Evolutionary conservation across 2,329 filamentous ascomycete species (phyloP), one percentile per base, ranked within the genome.

Genomic region (Neobulgaria alba): DNA sequence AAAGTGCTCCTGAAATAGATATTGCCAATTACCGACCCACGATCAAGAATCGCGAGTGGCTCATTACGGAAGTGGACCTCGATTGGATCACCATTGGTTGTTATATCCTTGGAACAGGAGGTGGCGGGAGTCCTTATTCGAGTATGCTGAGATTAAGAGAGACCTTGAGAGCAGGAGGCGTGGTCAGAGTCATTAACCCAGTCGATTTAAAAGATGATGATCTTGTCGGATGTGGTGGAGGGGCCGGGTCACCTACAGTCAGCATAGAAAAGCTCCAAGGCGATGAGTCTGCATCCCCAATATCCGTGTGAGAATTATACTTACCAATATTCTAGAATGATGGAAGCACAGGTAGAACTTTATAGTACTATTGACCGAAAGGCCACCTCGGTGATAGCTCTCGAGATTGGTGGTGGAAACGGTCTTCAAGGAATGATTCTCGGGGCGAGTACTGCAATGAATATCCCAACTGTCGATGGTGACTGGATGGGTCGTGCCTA

Each of bases 91-190:
- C 70, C 0, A 70, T 61, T 2, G 75, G 75, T 1, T 77, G 73
- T 56, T 77, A 77, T 50, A 73, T 79, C 39, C 65, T 79, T 0
- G 75, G 73, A 2, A 75, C 71, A 0, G 75, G 73, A n/a, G 73
- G 75, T 2, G 73, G 75, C 7, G 73, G 74, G 2, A 69, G 66
- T 3, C 71, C 74, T 1, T 75, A 73, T 47, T 57, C 70, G 2
- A 60, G 64, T 20, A 68, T 71, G 60, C 61, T 77, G 12, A 68
- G 68, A 5, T 61, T 77, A 7, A 63, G 69, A 5, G 61, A 69
- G 32, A 68, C 72, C 43, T 62, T 79, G 5, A 66, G 68, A 3
- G 58, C 60, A 3, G 74, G 74, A 0, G 68, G 67, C 4, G 61
- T 63, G 0, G 67, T 78, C 20, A 65, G 65, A 21, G 67, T 79